Base-by-base conservation (phyloP, 768 basidiomycete species). In the Lentinus tigrinus region DNA sequence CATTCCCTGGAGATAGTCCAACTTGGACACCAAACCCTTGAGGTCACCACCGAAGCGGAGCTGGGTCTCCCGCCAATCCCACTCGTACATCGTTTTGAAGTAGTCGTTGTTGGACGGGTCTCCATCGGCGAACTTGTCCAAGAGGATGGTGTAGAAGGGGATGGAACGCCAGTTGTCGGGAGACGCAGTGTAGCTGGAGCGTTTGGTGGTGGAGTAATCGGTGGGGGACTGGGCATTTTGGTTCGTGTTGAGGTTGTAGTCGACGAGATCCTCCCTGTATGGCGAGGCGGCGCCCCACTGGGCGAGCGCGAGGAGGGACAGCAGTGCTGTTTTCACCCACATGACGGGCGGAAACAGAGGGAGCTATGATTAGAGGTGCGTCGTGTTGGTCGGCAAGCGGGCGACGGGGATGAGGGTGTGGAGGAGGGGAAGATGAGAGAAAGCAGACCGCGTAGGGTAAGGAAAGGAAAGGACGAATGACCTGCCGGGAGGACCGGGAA, bases 41-140 rank as follows among this genome's bases (percentile, higher is more conserved):
- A 94, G 80, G 71, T 97, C 95, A 52, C 95, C 95, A 54, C 95
- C 95, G 61, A 82, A 90, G 42, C 95, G 87, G 17, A 96, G 81
- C 67, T 95, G 91, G 0, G 92, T 93, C 73, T 96, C 95, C 59
- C 88, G 79, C 77, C 85, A 87, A 75, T 96, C 95, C 68, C 80
- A 84, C 71, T 97, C 95, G 72, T 77, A 93, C 69, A 81, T 78
- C 23, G 91, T 84, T 26, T 78, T 78, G 69, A 94, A 97, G 72
- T 77, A 95, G 77, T 96, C 91, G 71, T 97, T 95, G 69, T 96
- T 97, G 43, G 84, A 74, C 3, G 95, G 95, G 70, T 94, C 90
- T 1, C 95, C 95, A 65, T 96, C 93, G 14, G 93, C 93, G 69
- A 92, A 96, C 74, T 96, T 96, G 81, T 97, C 95, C 63, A 95